Conservation (phyloP, 306 rosid species). For the Arachis hypogaea region DNA sequence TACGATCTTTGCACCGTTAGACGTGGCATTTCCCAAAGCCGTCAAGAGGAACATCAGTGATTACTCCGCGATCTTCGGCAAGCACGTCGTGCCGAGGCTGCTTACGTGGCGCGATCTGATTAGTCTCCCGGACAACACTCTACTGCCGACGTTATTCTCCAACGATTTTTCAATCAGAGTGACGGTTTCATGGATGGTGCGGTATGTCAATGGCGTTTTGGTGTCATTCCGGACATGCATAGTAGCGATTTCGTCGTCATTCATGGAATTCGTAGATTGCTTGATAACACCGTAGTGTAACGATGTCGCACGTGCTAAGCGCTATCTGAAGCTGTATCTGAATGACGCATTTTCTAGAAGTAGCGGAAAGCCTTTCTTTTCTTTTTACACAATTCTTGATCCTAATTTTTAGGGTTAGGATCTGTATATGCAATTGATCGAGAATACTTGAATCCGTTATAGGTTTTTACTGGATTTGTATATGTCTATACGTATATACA, state of each 20-base stretch:
- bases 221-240: constrained; percentile 37
- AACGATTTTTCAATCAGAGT: constrained; percentile 43
- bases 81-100: constrained; percentile 39
- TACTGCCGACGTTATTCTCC: constrained; percentile 35
- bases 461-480: no score
- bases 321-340: background rate
- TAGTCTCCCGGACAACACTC: constrained; percentile 23
- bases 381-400: background rate
- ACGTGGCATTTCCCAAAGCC: constrained; percentile 21
- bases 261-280: constrained; percentile 47
- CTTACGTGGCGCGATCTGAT: constrained; percentile 44
- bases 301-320: background rate
- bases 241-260: constrained; percentile 35
- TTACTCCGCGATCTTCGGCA: constrained; percentile 40
- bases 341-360: no score
- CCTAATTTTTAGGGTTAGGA: background rate
- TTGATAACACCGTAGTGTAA: constrained; percentile 5
- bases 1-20: constrained; percentile 46
- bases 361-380: no score
- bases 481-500: background rate
- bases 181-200: constrained; percentile 25
- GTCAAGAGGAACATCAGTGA: constrained; percentile 16
- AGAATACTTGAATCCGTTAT: background rate
- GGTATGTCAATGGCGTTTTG: constrained; percentile 39
- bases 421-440: background rate